phyloP scores from a whole-genome alignment of 2,329 filamentous ascomycete species.

The Shiraia sp. region DNA sequence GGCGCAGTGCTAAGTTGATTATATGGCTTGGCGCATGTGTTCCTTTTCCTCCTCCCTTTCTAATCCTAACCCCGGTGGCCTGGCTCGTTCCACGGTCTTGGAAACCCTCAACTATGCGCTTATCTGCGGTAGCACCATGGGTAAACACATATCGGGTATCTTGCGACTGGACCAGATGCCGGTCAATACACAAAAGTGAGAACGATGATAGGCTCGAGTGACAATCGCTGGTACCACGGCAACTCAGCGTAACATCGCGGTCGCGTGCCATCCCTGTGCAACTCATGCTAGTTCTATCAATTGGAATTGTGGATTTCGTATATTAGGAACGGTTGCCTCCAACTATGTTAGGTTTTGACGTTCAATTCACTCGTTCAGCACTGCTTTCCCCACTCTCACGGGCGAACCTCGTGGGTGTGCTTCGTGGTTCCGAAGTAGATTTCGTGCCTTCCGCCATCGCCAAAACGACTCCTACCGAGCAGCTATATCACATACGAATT shows the following conservation, averaged over 20 bases:
- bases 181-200: not conserved
- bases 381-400: constrained; percentile 2
- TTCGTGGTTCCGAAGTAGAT: not conserved
- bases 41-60: constrained; percentile 9
- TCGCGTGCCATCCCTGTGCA: constrained; percentile 8
- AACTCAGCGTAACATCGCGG: not conserved
- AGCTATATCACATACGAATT: not conserved
- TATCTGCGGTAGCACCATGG: constrained; percentile 6
- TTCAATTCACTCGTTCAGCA: constrained; percentile 8
- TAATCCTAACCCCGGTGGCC: constrained; percentile 3
- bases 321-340: constrained; percentile 13
- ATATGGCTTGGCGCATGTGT: constrained; percentile 1
- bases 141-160: constrained; percentile 8
- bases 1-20: not conserved
- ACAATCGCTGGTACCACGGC: not conserved
- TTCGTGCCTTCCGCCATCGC: too few species aligned
- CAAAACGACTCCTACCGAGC: too few species aligned
- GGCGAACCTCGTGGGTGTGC: not conserved
- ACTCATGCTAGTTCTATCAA: constrained; percentile 8
- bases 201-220: not conserved
- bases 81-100: constrained; percentile 11
- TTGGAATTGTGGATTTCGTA: constrained; percentile 6
- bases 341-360: constrained; percentile 3
- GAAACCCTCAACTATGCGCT: constrained; percentile 5
- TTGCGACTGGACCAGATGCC: constrained; percentile 5